Conservation (phyloP, 176 grass and related monocot species). For the Cenchrus americanus region DNA sequence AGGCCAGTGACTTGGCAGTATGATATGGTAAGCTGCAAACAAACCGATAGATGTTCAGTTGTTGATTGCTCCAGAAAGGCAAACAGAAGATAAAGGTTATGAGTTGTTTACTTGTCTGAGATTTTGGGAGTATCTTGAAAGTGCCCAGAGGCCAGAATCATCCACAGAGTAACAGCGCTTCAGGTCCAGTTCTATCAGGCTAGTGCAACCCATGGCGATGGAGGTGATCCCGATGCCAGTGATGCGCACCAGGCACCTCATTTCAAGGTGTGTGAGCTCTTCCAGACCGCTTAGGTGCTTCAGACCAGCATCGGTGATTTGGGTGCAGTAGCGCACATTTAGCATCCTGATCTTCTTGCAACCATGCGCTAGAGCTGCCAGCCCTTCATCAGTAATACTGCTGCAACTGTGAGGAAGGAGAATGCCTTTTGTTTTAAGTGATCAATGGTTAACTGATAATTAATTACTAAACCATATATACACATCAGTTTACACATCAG, state of each 20-base stretch:
- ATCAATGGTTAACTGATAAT: not conserved
- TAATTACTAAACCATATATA: constrained; percentile 12
- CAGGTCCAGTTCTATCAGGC: constrained; percentile 67
- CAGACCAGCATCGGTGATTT: constrained; percentile 71
- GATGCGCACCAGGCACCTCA: constrained; percentile 60
- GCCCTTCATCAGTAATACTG: constrained; percentile 64
- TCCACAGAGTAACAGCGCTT: constrained; percentile 75
- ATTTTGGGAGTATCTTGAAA: constrained; percentile 66
- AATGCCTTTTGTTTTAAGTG: not conserved
- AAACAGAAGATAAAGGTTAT: not conserved
- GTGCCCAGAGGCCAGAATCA: constrained; percentile 69
- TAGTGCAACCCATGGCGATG: constrained; percentile 63
- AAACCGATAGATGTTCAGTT: not conserved
- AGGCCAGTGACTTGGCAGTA: constrained; percentile 71
- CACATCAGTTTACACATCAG: too few species aligned
- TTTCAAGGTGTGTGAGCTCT: constrained; percentile 63
- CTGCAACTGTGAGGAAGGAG: constrained; percentile 49
- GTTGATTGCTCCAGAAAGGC: not conserved
- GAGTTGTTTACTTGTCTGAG: constrained; percentile 66
- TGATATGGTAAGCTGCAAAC: constrained; percentile 72
- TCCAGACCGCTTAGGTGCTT: constrained; percentile 56
- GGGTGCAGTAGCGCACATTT: constrained; percentile 75
- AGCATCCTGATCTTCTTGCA: constrained; percentile 68
- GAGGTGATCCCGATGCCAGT: constrained; percentile 61
- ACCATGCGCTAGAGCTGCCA: constrained; percentile 58